Evolutionary conservation across 257 asterid species (phyloP), one percentile per base, ranked within the genome.

Genomic region (Solanum medicagineum): DNA sequence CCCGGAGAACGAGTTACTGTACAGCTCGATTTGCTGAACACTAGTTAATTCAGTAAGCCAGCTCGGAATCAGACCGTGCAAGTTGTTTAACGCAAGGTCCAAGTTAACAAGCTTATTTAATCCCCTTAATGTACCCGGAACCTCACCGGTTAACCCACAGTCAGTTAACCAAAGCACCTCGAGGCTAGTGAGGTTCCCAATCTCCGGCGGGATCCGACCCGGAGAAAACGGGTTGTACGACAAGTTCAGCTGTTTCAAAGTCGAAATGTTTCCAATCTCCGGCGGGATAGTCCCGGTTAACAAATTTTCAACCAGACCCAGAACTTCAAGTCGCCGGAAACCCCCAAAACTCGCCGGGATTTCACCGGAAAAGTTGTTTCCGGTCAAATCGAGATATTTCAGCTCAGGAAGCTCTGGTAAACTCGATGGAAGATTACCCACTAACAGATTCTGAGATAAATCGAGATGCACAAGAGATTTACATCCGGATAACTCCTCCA

Each of bases 331-430:
- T 44, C 89, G 92, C 93, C 66, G 91, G 73, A 95, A 97, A 22
- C 75, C 86, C 42, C 99, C 99, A 80, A 91, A 97, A 16, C 88
- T 93, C 14, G 87, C 93, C 53, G 99, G 99, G 5, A 97, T 95
- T 42, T 81, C 68, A 49, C 99, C 99, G 88, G 99, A 93, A 68
- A 97, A 92, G 89, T 97, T 97, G 57, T 97, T 97, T 5, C 98
- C 98, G 2, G 95, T 89, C 66, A 97, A 91, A 87, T 95, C 99
- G 24, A 97, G 97, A 86, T 94, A 91, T 83, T 89, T 93, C 32
- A 97, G 85, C 54, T 88, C 91, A 5, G 95, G 95, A 15, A 97
- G 93, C 62, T 89, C 92, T 0, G 98, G 87, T 2, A 97, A 51
- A 68, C 79, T 74, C 47, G 40, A 65, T 4, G 99, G 98, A 16